Conservation (phyloP, 352 stramenopile genomes). For the Halophytophthora batemanensis region DNA sequence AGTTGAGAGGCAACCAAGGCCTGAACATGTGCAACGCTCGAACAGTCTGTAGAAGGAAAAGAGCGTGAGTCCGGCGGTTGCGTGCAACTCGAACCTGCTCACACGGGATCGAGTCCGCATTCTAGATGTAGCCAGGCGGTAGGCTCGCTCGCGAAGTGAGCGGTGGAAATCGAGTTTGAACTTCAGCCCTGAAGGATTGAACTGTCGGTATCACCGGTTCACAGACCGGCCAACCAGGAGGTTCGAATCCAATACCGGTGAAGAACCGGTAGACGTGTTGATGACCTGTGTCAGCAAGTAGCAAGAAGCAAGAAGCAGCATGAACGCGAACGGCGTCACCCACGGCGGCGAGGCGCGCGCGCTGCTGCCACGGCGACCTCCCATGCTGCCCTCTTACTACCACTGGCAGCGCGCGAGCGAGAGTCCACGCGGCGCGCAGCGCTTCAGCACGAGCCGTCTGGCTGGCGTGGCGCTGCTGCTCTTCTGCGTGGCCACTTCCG, state of each 20-base stretch:
- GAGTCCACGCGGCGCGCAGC: neutral
- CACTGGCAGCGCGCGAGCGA: conserved; percentile 9
- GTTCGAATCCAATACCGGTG: no score
- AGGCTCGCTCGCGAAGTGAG: no score
- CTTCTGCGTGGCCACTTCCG: conserved; percentile 32
- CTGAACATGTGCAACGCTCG: neutral
- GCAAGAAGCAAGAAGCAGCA: neutral
- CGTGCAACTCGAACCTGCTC: neutral
- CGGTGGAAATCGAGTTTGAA: no score
- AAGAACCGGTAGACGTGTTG: no score
- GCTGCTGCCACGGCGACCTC: conserved; percentile 20
- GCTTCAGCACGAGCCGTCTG: conserved; percentile 6
- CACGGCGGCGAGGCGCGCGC: conserved; percentile 14
- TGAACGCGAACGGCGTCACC: conserved; percentile 18
- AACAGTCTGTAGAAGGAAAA: neutral
- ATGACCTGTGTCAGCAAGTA: no score
- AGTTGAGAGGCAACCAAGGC: neutral
- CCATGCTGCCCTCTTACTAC: conserved; percentile 10
- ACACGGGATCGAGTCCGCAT: neutral
- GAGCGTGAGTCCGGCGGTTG: neutral
- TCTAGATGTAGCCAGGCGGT: neutral
- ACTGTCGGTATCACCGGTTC: no score
- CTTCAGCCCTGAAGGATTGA: no score
- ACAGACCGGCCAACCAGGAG: no score
- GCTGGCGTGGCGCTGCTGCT: conserved; percentile 25